Conservation (phyloP, 805 yeast species). For the Jamesozyma rosinii region DNA sequence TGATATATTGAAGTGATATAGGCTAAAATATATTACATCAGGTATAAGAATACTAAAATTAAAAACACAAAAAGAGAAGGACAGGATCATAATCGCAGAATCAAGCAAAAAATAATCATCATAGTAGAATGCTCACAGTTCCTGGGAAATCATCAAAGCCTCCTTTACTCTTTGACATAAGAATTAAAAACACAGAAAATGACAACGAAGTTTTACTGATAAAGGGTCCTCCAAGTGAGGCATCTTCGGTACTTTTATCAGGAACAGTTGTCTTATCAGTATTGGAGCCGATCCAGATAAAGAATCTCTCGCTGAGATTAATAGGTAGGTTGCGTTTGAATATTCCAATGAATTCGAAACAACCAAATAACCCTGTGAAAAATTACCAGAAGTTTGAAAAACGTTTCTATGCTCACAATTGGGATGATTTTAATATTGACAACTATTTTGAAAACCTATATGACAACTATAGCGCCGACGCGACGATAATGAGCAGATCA, state of each 20-base stretch:
- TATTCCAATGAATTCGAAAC: constrained; percentile 38
- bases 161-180: constrained; percentile 39
- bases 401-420: constrained; percentile 60
- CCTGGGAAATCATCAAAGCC: constrained; percentile 18
- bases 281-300: constrained; percentile 63
- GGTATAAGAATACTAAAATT: too few relatives aligned
- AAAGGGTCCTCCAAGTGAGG: constrained; percentile 70
- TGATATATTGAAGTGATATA: too few relatives aligned
- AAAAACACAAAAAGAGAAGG: background rate
- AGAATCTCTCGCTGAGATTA: constrained; percentile 51
- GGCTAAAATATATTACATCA: too few relatives aligned
- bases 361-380: constrained; percentile 37
- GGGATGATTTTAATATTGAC: constrained; percentile 60
- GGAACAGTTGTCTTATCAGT: constrained; percentile 76
- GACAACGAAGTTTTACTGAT: constrained; percentile 59
- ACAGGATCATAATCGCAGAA: background rate
- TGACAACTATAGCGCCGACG: constrained; percentile 13
- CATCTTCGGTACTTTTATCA: constrained; percentile 62
- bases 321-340: constrained; percentile 57
- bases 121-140: constrained; percentile 6
- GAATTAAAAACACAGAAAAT: constrained; percentile 59
- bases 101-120: background rate
- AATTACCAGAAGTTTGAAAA: constrained; percentile 48
- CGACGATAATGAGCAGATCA: constrained; percentile 14
- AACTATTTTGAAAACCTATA: constrained; percentile 29